Base-by-base conservation (phyloP, 345 rosid genomes). In the Durio zibethinus region DNA sequence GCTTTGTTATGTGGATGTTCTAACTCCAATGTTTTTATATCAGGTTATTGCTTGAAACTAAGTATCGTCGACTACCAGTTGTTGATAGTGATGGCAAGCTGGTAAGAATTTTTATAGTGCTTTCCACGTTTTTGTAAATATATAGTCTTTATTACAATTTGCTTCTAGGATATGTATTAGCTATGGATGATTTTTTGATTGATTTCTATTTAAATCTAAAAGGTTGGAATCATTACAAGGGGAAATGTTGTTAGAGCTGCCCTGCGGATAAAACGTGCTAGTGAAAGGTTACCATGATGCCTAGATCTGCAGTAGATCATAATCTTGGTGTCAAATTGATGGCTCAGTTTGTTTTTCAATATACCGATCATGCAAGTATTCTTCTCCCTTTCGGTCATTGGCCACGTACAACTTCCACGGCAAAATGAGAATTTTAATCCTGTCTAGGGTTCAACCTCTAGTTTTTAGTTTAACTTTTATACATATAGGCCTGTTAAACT, bases 11-110 rank as follows among this genome's bases (percentile, higher is more conserved):
- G 12, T n/a, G 12, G 29, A 20, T 71, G 62, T 72, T 33, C 62
- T 33, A 20, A 72, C 5, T 10, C n/a, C 43, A 4, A 20, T 27
- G 45, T 33, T 72, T 53, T 53, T 31, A 7, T 80, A 45, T 59
- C 74, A 95, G 99, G 89, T 82, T 95, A 90, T 86, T 95, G 85
- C 91, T 95, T 6, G 94, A 93, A 84, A 93, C 99, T 2, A 95
- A 95, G 78, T 93, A 86, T 81, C 96, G 88, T 65, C 84, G 97
- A 75, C 84, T 95, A 78, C 98, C 98, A 14, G 97, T 95, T 23
- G 99, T 95, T 64, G 90, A 89, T 74, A 65, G 82, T 38, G 78
- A 89, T 61, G 98, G 98, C 35, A 89, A 86, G 72, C 90, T 93
- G 89, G 99, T 95, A 82, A 87, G 89, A 81, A 65, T 16, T 65